These are phyloP conservation scores for Metschnikowia shivogae DNA, from an alignment of 805 yeast genomes.

Conservation along the genomic window DNA sequence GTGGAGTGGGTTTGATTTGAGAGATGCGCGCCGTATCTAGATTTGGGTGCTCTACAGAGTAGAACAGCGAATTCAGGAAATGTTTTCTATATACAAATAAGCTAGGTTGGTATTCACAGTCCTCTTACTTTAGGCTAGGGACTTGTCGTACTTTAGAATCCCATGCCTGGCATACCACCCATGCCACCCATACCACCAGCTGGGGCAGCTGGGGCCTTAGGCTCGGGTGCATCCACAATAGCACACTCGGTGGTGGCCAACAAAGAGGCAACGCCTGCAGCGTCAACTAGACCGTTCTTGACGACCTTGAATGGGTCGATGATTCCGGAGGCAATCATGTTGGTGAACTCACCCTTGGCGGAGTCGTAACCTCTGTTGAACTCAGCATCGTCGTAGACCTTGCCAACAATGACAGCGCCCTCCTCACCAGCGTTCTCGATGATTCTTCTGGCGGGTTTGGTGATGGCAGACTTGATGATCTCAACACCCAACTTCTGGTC, in stretches of 20 bases:
- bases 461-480: conserved; percentile 86
- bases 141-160: conserved; percentile 18
- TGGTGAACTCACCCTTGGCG: conserved; percentile 87
- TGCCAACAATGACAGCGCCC: conserved; percentile 95
- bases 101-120: not conserved
- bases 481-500: conserved; percentile 96
- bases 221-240: conserved; percentile 91
- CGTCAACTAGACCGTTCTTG: conserved; percentile 91
- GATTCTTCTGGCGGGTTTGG: conserved; percentile 93
- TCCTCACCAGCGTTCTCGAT: conserved; percentile 97
- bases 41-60: not conserved
- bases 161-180: conserved; percentile 30
- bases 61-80: not conserved
- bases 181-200: conserved; percentile 47
- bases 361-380: conserved; percentile 92
- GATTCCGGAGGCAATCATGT: conserved; percentile 95
- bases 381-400: conserved; percentile 62
- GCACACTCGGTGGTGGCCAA: conserved; percentile 99
- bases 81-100: conserved; percentile 8
- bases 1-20: not conserved
- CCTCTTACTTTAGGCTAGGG: not conserved
- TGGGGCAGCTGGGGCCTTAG: conserved; percentile 49
- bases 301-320: conserved; percentile 98
- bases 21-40: not conserved
- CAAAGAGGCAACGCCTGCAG: conserved; percentile 95